These are phyloP conservation scores for Solanum ahanhuiri DNA, from an alignment of 257 asterid genomes.

Conservation along the genomic window DNA sequence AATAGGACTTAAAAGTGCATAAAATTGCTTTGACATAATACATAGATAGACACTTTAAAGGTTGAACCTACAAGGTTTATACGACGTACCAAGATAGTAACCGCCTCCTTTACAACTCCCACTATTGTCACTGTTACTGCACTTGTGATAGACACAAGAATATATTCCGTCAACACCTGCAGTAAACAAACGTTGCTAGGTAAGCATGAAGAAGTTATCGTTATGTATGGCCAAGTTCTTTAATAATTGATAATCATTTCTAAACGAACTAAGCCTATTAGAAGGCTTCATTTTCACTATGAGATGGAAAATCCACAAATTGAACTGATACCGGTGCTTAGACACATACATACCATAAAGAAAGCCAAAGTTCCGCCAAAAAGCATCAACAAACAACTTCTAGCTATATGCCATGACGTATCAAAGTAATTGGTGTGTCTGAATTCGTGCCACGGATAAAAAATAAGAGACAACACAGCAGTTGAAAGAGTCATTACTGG, in stretches of 20 bases:
- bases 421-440: slow-evolving; percentile 54
- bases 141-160: slow-evolving; percentile 90
- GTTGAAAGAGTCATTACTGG: slow-evolving; percentile 95
- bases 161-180: slow-evolving; percentile 88
- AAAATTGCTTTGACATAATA: neutral
- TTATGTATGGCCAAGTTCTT: neutral
- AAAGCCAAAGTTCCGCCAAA: slow-evolving; percentile 97
- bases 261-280: neutral
- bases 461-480: slow-evolving; percentile 57
- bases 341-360: slow-evolving; percentile 57
- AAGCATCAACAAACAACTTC: slow-evolving; percentile 89
- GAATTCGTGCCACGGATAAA: slow-evolving; percentile 92
- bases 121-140: slow-evolving; percentile 98
- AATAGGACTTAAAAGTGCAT: neutral
- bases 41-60: neutral
- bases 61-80: neutral
- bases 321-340: neutral
- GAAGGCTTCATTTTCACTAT: neutral
- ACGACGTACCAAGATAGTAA: slow-evolving; percentile 71
- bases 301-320: neutral
- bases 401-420: slow-evolving; percentile 64
- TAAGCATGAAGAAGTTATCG: neutral
- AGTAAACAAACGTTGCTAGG: neutral
- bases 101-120: slow-evolving; percentile 99
- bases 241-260: neutral